Conservation (phyloP, 139 green algal species). For the Gonium pectorale region DNA sequence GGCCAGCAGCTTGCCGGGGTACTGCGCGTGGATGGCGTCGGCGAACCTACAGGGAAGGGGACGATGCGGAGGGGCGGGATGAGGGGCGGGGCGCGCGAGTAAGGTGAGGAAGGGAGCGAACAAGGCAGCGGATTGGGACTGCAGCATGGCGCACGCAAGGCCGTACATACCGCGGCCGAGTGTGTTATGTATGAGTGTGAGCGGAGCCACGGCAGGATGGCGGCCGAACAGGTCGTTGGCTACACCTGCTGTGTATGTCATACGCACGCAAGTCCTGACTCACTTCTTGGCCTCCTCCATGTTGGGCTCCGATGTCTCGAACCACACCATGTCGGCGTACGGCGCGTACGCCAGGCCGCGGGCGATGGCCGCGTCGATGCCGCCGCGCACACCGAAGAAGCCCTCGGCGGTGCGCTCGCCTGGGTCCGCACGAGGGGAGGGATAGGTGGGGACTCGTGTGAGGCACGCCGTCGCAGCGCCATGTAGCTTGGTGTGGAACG, state of each 20-base stretch:
- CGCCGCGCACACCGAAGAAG: constrained; percentile 81
- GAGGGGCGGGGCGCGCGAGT: neutral
- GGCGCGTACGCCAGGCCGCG: constrained; percentile 89
- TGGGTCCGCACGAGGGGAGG: neutral
- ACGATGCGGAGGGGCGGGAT: neutral
- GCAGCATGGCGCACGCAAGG: no score
- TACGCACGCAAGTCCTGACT: no score
- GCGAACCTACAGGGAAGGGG: constrained; percentile 55
- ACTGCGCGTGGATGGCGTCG: constrained; percentile 84
- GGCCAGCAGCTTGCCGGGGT: constrained; percentile 88
- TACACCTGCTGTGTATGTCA: no score
- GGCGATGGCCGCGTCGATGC: constrained; percentile 85
- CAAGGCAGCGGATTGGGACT: no score
- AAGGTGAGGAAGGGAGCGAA: no score
- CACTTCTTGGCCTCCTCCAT: constrained; percentile 76
- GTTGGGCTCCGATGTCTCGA: constrained; percentile 88
- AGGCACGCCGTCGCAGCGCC: no score
- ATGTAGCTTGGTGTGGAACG: no score
- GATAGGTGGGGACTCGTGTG: no score
- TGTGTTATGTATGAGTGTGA: no score
- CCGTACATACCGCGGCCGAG: no score
- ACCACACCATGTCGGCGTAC: constrained; percentile 91
- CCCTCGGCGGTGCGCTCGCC: constrained; percentile 87
- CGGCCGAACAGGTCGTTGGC: no score
- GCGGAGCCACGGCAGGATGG: no score